phyloP scores from a whole-genome alignment of 345 rosid species.

The Camelina sativa region DNA sequence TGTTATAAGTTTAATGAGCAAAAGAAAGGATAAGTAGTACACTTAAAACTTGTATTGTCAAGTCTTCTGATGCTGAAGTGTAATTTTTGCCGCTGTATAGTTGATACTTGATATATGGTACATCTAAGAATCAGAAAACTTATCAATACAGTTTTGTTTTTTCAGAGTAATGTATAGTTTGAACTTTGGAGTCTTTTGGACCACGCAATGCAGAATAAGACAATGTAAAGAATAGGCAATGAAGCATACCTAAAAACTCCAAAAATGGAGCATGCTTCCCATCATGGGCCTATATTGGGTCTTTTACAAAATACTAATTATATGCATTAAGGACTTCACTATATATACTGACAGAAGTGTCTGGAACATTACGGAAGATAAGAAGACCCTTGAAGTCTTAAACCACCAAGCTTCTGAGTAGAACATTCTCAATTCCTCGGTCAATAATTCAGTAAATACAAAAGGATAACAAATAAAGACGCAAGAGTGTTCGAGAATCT shows the following conservation, averaged over 20 bases:
- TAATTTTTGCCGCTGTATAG: no score
- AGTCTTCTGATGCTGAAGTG: background rate
- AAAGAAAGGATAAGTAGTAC: background rate
- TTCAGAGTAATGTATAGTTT: background rate
- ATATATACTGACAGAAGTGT: slow-evolving; percentile 25
- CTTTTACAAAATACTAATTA: background rate
- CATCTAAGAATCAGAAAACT: no score
- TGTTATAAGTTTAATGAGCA: background rate
- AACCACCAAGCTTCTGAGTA: slow-evolving; percentile 2
- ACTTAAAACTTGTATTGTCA: background rate
- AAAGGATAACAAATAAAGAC: background rate
- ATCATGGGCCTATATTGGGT: slow-evolving; percentile 35
- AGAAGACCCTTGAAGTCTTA: slow-evolving; percentile 18
- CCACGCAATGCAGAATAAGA: background rate
- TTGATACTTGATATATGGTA: no score
- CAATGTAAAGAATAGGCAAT: background rate
- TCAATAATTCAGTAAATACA: background rate
- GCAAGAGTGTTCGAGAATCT: slow-evolving; percentile 37
- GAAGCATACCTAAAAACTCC: background rate
- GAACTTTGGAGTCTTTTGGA: slow-evolving; percentile 3
- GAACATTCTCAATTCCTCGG: slow-evolving; percentile 44
- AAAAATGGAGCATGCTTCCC: background rate
- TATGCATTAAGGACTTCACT: background rate
- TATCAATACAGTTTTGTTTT: background rate
- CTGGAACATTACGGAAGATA: slow-evolving; percentile 37